phyloP scores from a whole-genome alignment of 768 basidiomycete genomes.

The Xerocomellus chrysenteron region DNA sequence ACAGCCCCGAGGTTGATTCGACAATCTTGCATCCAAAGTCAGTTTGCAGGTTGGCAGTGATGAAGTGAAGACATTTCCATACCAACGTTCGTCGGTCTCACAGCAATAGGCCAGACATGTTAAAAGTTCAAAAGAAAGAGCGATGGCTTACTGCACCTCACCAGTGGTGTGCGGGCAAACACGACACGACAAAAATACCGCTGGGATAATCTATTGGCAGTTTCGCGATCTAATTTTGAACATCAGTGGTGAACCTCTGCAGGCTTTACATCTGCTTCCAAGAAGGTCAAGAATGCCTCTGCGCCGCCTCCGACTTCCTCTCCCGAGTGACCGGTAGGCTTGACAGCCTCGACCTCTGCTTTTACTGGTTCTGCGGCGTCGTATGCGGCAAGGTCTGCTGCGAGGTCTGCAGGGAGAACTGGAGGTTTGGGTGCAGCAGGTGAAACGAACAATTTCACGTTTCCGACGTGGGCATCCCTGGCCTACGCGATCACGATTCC shows the following conservation, averaged over 20 bases:
- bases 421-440: constrained; percentile 78
- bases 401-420: constrained; percentile 76
- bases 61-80: not conserved
- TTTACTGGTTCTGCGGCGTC: constrained; percentile 74
- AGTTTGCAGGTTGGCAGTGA: not conserved
- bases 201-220: constrained; percentile 17
- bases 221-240: constrained; percentile 12
- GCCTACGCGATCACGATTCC: constrained; percentile 48
- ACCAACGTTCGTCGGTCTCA: not conserved
- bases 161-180: not conserved
- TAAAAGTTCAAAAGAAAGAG: not conserved
- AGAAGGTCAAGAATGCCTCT: constrained; percentile 74
- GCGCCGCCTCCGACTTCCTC: constrained; percentile 46
- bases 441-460: constrained; percentile 76
- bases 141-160: not conserved
- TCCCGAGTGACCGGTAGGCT: constrained; percentile 21
- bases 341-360: constrained; percentile 41
- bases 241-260: constrained; percentile 55
- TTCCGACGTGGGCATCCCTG: constrained; percentile 86
- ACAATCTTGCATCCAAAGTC: not conserved
- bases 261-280: constrained; percentile 78
- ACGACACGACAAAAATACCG: not conserved
- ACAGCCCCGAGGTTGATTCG: not conserved
- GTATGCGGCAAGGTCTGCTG: constrained; percentile 84
- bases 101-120: not conserved